phyloP scores from a whole-genome alignment of 2,329 filamentous ascomycete genomes.

The Fusarium haematococcum region DNA sequence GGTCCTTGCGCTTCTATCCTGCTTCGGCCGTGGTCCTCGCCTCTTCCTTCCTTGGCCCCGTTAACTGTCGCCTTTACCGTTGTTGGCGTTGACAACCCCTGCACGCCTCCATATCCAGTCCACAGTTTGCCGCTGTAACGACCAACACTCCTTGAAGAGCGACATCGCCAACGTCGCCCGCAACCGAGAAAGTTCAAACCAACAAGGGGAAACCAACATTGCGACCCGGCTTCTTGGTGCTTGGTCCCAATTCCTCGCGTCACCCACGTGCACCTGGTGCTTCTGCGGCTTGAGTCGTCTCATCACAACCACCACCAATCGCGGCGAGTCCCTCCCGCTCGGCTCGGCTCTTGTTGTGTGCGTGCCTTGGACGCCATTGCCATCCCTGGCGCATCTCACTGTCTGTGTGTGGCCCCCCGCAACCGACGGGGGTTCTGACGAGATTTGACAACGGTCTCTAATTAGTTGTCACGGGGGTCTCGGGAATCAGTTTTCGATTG shows the following conservation, averaged over 20 bases:
- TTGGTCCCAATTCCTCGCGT: constrained; percentile 18
- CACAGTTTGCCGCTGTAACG: background rate
- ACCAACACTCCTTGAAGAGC: background rate
- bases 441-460: constrained; percentile 27
- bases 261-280: constrained; percentile 40
- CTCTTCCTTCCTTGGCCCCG: constrained; percentile 7
- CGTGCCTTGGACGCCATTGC: constrained; percentile 28
- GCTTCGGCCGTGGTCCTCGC: constrained; percentile 12
- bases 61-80: background rate
- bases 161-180: background rate
- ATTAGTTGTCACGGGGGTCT: constrained; percentile 29
- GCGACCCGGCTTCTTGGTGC: constrained; percentile 21
- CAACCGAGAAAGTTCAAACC: constrained; percentile 11
- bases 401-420: constrained; percentile 29
- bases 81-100: background rate
- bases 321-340: constrained; percentile 38
- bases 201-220: constrained; percentile 10
- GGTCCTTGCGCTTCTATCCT: constrained; percentile 15
- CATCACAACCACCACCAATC: constrained; percentile 44
- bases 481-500: constrained; percentile 36
- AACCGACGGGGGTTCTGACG: constrained; percentile 25
- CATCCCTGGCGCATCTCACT: constrained; percentile 28
- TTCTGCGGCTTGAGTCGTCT: constrained; percentile 40
- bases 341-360: constrained; percentile 36
- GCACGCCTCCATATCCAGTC: background rate